Evolutionary conservation across 805 yeast species (phyloP).

Genomic region (Clavispora santaluciae): DNA sequence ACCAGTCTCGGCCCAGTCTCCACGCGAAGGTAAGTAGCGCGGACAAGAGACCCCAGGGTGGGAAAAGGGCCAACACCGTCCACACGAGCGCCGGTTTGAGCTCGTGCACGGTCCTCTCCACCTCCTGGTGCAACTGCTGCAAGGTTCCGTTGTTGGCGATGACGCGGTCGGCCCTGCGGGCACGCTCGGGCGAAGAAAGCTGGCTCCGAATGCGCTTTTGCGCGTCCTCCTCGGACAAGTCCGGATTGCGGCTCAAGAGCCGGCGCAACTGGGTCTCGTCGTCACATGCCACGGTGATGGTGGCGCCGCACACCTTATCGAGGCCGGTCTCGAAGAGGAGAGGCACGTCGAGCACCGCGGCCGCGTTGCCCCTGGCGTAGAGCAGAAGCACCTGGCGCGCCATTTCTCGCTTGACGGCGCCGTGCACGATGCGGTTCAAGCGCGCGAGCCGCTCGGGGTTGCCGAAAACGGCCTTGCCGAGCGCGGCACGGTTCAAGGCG

Average conservation of each 20-base stretch:
- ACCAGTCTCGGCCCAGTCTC: constrained; percentile 4
- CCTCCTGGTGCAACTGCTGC: constrained; percentile 17
- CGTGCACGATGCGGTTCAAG: constrained; percentile 79
- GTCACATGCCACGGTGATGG: constrained; percentile 63
- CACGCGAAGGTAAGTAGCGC: constrained; percentile 5
- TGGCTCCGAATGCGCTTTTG: constrained; percentile 70
- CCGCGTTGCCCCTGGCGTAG: constrained; percentile 52
- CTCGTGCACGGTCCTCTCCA: constrained; percentile 20
- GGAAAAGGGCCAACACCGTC: constrained; percentile 30
- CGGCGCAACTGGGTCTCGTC: constrained; percentile 57
- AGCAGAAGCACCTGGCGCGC: constrained; percentile 47
- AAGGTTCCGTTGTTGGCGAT: constrained; percentile 52
- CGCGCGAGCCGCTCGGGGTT: constrained; percentile 51
- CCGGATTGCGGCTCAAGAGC: constrained; percentile 61
- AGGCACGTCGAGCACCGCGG: constrained; percentile 87
- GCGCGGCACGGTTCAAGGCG: constrained; percentile 60
- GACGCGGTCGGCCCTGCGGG: constrained; percentile 56
- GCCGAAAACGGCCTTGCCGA: constrained; percentile 78
- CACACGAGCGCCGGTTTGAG: constrained; percentile 25
- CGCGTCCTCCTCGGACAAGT: constrained; percentile 62
- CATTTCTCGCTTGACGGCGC: constrained; percentile 73
- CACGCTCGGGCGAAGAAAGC: constrained; percentile 58
- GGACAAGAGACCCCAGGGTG: constrained; percentile 32
- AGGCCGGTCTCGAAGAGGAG: constrained; percentile 77
- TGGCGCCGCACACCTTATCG: constrained; percentile 64